Conservation (phyloP, 345 rosid species). For the Erysimum cheiranthoides region DNA sequence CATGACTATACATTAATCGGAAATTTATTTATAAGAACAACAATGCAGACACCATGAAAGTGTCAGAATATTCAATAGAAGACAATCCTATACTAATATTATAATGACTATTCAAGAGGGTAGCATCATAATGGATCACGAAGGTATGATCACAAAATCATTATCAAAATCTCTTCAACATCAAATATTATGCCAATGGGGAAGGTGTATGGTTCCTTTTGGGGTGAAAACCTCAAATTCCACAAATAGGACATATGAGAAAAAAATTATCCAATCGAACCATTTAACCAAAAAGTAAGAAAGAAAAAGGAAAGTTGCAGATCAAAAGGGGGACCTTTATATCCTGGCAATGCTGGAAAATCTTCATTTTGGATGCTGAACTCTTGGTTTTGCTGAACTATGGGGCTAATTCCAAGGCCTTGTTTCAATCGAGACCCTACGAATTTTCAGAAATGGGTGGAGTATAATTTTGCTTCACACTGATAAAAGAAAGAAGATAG, state of each 20-base stretch:
- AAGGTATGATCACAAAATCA: constrained; percentile 24
- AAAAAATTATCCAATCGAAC: neutral
- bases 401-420: constrained; percentile 80
- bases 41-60: constrained; percentile 25
- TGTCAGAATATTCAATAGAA: neutral
- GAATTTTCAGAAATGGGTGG: neutral
- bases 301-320: neutral
- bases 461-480: constrained; percentile 12
- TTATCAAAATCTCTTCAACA: constrained; percentile 13
- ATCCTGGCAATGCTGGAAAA: constrained; percentile 97
- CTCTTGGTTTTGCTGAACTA: constrained; percentile 97
- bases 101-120: constrained; percentile 10
- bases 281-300: neutral
- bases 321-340: constrained; percentile 63
- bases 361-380: constrained; percentile 99
- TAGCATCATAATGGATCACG: constrained; percentile 9
- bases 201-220: constrained; percentile 21
- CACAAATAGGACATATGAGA: constrained; percentile 1
- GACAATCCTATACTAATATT: neutral
- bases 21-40: constrained; percentile 9
- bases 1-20: constrained; percentile 10
- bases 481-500: constrained; percentile 17
- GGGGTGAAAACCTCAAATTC: constrained; percentile 13
- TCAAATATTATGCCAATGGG: constrained; percentile 11
- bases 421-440: constrained; percentile 84